A percentile compares a stretch with the other conserved stretches of the same genome.
phyloP scores from a whole-genome alignment of 2,329 filamentous ascomycete genomes.

The Fusarium nematophilum region DNA sequence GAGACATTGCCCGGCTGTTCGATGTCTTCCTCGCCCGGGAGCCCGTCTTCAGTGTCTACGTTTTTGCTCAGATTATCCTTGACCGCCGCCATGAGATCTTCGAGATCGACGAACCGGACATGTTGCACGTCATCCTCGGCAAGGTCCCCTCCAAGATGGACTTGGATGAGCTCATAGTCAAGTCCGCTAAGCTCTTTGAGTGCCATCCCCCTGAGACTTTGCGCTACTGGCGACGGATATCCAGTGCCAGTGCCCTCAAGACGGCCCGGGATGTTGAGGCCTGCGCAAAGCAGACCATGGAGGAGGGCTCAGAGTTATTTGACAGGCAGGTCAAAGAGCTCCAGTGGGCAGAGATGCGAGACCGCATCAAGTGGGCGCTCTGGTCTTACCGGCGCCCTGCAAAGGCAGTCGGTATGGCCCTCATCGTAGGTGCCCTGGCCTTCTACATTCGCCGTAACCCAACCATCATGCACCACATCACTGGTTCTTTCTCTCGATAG shows the following conservation, averaged over 20 bases:
- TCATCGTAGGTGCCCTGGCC: slow-evolving; percentile 75
- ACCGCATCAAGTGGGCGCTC: slow-evolving; percentile 51
- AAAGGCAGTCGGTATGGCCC: slow-evolving; percentile 69
- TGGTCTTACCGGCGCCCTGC: slow-evolving; percentile 75
- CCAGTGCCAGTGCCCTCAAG: slow-evolving; percentile 83
- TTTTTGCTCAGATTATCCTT: slow-evolving; percentile 90
- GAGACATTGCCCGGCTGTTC: slow-evolving; percentile 89
- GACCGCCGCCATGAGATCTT: slow-evolving; percentile 86
- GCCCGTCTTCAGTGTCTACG: slow-evolving; percentile 89
- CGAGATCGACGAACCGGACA: slow-evolving; percentile 90
- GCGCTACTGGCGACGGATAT: slow-evolving; percentile 78
- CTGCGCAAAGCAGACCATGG: slow-evolving; percentile 66
- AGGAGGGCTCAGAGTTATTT: slow-evolving; percentile 76
- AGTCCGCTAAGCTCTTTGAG: slow-evolving; percentile 72
- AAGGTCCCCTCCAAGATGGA: slow-evolving; percentile 86
- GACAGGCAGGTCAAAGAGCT: slow-evolving; percentile 78
- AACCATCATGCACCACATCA: slow-evolving; percentile 41
- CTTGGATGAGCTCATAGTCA: slow-evolving; percentile 79
- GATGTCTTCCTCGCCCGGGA: slow-evolving; percentile 90
- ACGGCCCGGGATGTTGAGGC: slow-evolving; percentile 71
- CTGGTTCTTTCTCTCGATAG: slow-evolving; percentile 42
- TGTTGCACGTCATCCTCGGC: slow-evolving; percentile 88
- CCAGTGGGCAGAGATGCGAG: slow-evolving; percentile 67
- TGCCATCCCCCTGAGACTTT: slow-evolving; percentile 78
- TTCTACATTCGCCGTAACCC: slow-evolving; percentile 71